These are phyloP conservation scores for Citrullus colocynthis DNA, from an alignment of 306 rosid species.

Conservation along the genomic window DNA sequence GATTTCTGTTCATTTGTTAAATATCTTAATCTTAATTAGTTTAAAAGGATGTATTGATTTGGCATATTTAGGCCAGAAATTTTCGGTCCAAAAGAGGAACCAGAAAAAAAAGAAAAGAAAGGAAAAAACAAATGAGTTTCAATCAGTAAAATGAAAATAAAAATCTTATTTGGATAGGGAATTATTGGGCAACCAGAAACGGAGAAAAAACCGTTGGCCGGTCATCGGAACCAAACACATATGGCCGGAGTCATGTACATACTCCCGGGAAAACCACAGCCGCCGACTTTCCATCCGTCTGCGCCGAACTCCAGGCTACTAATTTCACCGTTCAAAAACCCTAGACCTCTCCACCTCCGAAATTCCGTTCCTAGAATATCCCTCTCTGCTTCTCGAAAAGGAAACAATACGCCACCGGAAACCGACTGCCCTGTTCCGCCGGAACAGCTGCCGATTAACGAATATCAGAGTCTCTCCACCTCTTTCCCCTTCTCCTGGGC, in stretches of 20 bases:
- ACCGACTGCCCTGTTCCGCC: slow-evolving; percentile 75
- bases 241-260: slow-evolving; percentile 27
- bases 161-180: neutral
- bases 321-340: neutral
- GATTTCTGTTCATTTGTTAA: too few relatives aligned
- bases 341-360: slow-evolving; percentile 1
- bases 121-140: neutral
- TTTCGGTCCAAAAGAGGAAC: neutral
- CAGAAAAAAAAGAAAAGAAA: neutral
- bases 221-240: neutral
- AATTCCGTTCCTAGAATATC: slow-evolving; percentile 1
- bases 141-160: neutral
- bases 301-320: slow-evolving; percentile 1
- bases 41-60: too few relatives aligned
- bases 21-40: too few relatives aligned
- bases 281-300: slow-evolving; percentile 10
- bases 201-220: neutral
- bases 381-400: slow-evolving; percentile 19
- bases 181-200: neutral
- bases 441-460: slow-evolving; percentile 79
- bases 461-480: slow-evolving; percentile 58
- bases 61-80: neutral
- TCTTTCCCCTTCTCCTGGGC: slow-evolving; percentile 94
- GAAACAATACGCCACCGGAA: slow-evolving; percentile 36
- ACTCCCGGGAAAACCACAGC: neutral